Evolutionary conservation across 805 yeast genomes (phyloP), one percentile per base, ranked within the genome.

Genomic region (Nakazawaea peltata): DNA sequence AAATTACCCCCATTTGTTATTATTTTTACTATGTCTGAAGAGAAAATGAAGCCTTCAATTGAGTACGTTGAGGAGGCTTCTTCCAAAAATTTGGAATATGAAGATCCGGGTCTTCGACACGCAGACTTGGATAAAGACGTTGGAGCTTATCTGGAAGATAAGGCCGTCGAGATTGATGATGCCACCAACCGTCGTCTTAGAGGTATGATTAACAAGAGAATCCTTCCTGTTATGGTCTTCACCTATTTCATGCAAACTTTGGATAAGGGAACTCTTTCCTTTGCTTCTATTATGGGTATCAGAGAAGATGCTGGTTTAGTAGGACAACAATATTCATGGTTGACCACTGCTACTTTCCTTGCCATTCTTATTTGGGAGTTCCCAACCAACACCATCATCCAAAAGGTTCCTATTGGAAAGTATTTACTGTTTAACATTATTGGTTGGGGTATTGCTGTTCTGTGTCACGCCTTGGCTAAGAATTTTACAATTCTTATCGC

Each of bases 191-290:
- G 39, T 22, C 41, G 51, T 32, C 41, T 52, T 15, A 37, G 48
- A 27, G 41, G 42, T 17, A 41, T 46, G 42, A 50, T 53, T 27
- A 19, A 33, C 25, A n/a, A 28, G 14, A 34, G 32, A 25, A 17
- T 77, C 41, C 51, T 71, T 43, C 77, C 82, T 1, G 37, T 73
- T 36, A 59, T 76, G 56, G 39, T 65, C 14, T 44, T 71, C 22
- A 69, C 71, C 51, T 63, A 71, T 14, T 51, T 67, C 18, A 19
- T 32, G 8, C 81, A 75, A 50, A 69, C 61, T 43, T 69, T 77
- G 76, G 85, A 77, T 54, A 77, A 77, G 49, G 54, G 59, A 15
- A 57, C 81, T 3, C 51, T 37, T 34, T 52, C 48, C n/a, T 47
- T 46, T 30, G 53, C 52, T 5, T 37, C 53, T 3, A 41, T 51